phyloP scores from a whole-genome alignment of 2,329 filamentous ascomycete genomes.

The Colletotrichum godetiae region DNA sequence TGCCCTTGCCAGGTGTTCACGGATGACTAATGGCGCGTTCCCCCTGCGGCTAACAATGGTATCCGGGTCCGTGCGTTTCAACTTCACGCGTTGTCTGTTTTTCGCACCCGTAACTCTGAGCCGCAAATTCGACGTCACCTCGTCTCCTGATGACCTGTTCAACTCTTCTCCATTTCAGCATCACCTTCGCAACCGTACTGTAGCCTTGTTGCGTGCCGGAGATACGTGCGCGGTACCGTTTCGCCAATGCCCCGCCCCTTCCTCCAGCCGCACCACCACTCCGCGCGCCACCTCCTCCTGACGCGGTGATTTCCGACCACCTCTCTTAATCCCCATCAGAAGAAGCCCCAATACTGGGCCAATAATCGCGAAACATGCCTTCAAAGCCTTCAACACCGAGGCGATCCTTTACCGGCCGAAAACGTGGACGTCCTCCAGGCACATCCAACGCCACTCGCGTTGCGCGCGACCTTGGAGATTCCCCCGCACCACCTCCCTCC shows the following conservation, averaged over 20 bases:
- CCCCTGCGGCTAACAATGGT: constrained; percentile 33
- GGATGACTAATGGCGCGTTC: constrained; percentile 35
- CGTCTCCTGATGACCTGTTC: constrained; percentile 40
- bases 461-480: constrained; percentile 49
- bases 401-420: constrained; percentile 55
- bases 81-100: constrained; percentile 57
- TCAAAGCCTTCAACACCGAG: constrained; percentile 51
- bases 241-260: constrained; percentile 37
- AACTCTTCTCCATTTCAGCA: constrained; percentile 30
- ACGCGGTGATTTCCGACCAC: constrained; percentile 39
- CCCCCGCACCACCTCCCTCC: constrained; percentile 44
- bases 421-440: constrained; percentile 59
- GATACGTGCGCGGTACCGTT: constrained; percentile 33
- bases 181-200: constrained; percentile 28
- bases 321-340: constrained; percentile 27
- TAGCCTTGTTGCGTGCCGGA: constrained; percentile 36
- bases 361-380: constrained; percentile 42
- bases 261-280: constrained; percentile 35
- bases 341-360: constrained; percentile 6
- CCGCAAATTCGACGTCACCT: constrained; percentile 48
- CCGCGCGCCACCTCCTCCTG: constrained; percentile 38
- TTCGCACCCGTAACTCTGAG: constrained; percentile 44
- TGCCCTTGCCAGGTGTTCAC: constrained; percentile 8
- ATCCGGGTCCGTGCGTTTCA: constrained; percentile 44
- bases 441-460: constrained; percentile 55